Evolutionary conservation across 331 rosid genomes (phyloP).

Genomic region (Prunus yedoensis): DNA sequence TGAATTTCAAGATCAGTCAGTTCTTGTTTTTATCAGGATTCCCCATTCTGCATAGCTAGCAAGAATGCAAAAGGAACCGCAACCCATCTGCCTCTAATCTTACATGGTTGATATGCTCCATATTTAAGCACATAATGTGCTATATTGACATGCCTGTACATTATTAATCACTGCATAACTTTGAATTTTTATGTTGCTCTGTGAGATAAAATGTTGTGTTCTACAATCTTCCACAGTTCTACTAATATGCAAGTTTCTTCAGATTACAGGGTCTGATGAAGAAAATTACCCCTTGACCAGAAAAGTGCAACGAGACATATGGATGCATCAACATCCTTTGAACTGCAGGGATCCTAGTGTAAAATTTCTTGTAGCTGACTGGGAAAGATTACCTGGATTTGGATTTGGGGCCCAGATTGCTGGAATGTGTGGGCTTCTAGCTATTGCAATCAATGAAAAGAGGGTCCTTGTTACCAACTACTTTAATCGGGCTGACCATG

Average conservation of each 20-base stretch:
- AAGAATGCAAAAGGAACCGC: too few species aligned
- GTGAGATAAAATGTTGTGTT: not conserved
- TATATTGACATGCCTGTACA: too few species aligned
- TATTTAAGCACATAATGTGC: too few species aligned
- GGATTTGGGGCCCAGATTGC: conserved; percentile 93
- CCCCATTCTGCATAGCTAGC: too few species aligned
- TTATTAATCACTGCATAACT: not conserved
- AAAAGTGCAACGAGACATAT: conserved; percentile 79
- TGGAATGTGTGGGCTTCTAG: conserved; percentile 89
- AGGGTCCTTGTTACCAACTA: conserved; percentile 79
- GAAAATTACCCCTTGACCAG: conserved; percentile 89
- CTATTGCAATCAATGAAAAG: conserved; percentile 75
- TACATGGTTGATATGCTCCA: too few species aligned
- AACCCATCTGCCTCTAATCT: too few species aligned
- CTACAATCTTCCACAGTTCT: conserved; percentile 12
- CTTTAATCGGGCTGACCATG: conserved; percentile 86
- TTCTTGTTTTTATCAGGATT: too few species aligned
- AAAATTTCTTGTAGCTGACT: conserved; percentile 77
- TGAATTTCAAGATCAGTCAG: too few species aligned
- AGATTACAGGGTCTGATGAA: conserved; percentile 88
- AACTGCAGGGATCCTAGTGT: conserved; percentile 60
- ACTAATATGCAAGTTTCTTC: conserved; percentile 26
- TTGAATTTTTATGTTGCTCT: not conserved
- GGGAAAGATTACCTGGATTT: conserved; percentile 89
- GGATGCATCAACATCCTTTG: conserved; percentile 91